phyloP scores from a whole-genome alignment of 202 grass and related monocot species.

The Setaria viridis region DNA sequence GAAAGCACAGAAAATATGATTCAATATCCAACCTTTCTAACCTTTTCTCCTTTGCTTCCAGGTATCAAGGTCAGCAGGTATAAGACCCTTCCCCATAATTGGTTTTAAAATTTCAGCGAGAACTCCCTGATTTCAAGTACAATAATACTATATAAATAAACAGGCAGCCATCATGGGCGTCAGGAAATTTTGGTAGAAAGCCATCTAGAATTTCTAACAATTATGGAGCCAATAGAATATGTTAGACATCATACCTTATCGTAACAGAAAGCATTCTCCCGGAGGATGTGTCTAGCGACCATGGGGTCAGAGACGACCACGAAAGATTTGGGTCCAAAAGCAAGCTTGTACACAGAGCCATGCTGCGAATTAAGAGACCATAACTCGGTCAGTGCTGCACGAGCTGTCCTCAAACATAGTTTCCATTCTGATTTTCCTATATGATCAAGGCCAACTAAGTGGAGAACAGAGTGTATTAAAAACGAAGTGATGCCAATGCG shows the following conservation, averaged over 20 bases:
- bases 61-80: constrained; percentile 94
- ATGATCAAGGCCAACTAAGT: not conserved
- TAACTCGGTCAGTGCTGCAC: constrained; percentile 35
- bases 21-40: constrained; percentile 62
- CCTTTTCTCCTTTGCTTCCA: constrained; percentile 98
- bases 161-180: not conserved
- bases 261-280: constrained; percentile 95
- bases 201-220: not conserved
- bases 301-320: constrained; percentile 94
- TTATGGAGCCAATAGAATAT: not conserved
- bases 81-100: constrained; percentile 98
- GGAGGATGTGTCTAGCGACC: constrained; percentile 86
- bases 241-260: constrained; percentile 72
- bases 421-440: not conserved
- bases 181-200: not conserved
- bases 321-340: constrained; percentile 96
- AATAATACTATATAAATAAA: constrained; percentile 41
- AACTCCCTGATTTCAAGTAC: constrained; percentile 72
- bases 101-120: constrained; percentile 95
- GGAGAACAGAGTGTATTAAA: not conserved
- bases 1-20: constrained; percentile 36
- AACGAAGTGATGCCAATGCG: not conserved
- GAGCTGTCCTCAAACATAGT: not conserved
- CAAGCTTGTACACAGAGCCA: constrained; percentile 95
- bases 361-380: constrained; percentile 68